Evolutionary conservation across 2,329 filamentous ascomycete species (phyloP).

Genomic region (Botrytis paeoniae): DNA sequence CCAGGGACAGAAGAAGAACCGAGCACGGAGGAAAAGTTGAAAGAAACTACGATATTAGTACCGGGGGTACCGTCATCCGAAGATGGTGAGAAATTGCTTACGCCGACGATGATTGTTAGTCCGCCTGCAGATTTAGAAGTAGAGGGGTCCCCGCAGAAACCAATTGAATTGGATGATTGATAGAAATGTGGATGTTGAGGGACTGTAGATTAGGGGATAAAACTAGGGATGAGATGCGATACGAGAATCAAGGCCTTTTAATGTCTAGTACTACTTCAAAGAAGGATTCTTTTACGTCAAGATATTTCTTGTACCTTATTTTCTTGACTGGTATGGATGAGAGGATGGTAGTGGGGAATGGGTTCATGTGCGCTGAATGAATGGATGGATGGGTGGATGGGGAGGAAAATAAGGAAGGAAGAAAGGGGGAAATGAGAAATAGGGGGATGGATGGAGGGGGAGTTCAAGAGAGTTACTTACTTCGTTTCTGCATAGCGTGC

Average conservation of each 20-base stretch:
- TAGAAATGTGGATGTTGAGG: slow-evolving; percentile 26
- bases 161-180: slow-evolving; percentile 35
- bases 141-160: slow-evolving; percentile 25
- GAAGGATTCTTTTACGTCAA: slow-evolving; percentile 8
- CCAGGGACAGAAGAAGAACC: slow-evolving; percentile 20
- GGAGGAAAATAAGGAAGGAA: background rate
- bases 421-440: background rate
- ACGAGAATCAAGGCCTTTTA: slow-evolving; percentile 23
- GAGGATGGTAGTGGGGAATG: background rate
- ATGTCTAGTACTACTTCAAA: slow-evolving; percentile 28
- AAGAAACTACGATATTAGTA: slow-evolving; percentile 3
- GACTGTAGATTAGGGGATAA: slow-evolving; percentile 25
- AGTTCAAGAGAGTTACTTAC: slow-evolving; percentile 4
- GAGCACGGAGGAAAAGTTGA: slow-evolving; percentile 23
- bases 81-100: slow-evolving; percentile 26
- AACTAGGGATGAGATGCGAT: slow-evolving; percentile 18
- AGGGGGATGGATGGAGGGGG: slow-evolving; percentile 5
- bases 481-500: slow-evolving; percentile 27
- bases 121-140: slow-evolving; percentile 33
- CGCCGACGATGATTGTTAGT: slow-evolving; percentile 35
- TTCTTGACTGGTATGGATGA: slow-evolving; percentile 8
- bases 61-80: slow-evolving; percentile 22
- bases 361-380: background rate
- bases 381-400: background rate
- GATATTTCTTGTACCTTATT: slow-evolving; percentile 17